These are phyloP conservation scores for Cutaneotrichosporon sp. DNA, from an alignment of 1,284 basidiomycete genomes.

Conservation along the genomic window DNA sequence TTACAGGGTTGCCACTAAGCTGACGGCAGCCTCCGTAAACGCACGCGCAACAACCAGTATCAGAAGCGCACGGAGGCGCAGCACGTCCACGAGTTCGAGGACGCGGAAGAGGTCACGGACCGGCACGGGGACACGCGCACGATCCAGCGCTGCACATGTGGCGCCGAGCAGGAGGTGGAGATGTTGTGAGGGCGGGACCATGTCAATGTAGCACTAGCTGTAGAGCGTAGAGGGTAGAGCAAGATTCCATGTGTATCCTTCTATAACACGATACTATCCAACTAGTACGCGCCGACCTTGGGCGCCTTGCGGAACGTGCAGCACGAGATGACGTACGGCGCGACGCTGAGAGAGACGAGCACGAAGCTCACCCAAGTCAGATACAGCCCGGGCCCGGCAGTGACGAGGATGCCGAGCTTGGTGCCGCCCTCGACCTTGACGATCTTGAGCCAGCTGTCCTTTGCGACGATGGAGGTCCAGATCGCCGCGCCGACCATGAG, in stretches of 20 bases:
- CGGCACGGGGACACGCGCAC: slow-evolving; percentile 49
- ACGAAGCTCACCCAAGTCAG: slow-evolving; percentile 53
- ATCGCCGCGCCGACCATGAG: slow-evolving; percentile 50
- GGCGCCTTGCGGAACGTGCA: slow-evolving; percentile 41
- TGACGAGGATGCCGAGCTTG: slow-evolving; percentile 42
- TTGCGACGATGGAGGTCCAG: slow-evolving; percentile 51
- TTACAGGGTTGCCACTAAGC: neutral
- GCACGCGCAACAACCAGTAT: slow-evolving; percentile 87
- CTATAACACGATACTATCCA: neutral
- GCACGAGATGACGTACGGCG: slow-evolving; percentile 53
- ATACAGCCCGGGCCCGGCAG: slow-evolving; percentile 45
- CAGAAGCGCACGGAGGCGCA: slow-evolving; percentile 81
- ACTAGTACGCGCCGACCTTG: neutral
- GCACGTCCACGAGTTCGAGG: slow-evolving; percentile 79
- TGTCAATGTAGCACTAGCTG: no score
- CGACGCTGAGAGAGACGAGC: slow-evolving; percentile 43
- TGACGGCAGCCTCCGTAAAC: slow-evolving; percentile 62
- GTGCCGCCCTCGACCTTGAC: slow-evolving; percentile 39
- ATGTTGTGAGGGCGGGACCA: no score
- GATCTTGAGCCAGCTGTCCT: slow-evolving; percentile 40
- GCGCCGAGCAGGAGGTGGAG: slow-evolving; percentile 83
- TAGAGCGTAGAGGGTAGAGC: neutral
- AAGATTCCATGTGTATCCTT: neutral
- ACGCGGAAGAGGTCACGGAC: slow-evolving; percentile 59
- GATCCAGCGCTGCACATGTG: slow-evolving; percentile 78